Percentiles rank a stretch among this genome's conserved stretches.
Conservation (phyloP, 768 basidiomycete species). For the Leccinum subgranulosum region DNA sequence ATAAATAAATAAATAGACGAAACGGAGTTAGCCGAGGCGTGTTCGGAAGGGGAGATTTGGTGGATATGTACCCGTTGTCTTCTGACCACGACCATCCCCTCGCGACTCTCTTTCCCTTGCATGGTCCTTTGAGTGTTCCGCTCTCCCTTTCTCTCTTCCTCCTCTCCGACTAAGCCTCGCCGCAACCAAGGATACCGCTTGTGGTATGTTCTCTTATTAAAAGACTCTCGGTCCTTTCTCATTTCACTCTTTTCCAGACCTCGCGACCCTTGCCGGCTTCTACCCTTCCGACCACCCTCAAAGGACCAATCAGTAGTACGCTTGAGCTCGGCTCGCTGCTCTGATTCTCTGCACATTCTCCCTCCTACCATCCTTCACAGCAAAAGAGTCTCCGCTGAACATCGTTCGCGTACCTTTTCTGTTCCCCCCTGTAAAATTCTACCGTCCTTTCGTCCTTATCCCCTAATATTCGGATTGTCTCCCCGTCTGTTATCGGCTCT, state of each 20-base stretch:
- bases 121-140: slow-evolving; percentile 35
- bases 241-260: slow-evolving; percentile 43
- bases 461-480: slow-evolving; percentile 15
- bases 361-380: slow-evolving; percentile 14
- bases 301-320: slow-evolving; percentile 46
- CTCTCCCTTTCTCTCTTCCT: slow-evolving; percentile 26
- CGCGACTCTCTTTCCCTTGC: slow-evolving; percentile 24
- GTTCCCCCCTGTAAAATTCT: slow-evolving; percentile 25
- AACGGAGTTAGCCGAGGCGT: slow-evolving; percentile 28
- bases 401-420: slow-evolving; percentile 42
- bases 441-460: slow-evolving; percentile 11
- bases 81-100: slow-evolving; percentile 28
- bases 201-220: slow-evolving; percentile 32
- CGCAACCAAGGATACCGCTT: slow-evolving; percentile 54
- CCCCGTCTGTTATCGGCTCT: slow-evolving; percentile 6
- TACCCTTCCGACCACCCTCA: slow-evolving; percentile 44
- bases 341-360: slow-evolving; percentile 27
- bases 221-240: not conserved
- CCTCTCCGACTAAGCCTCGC: slow-evolving; percentile 41
- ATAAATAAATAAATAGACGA: slow-evolving; percentile 10
- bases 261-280: slow-evolving; percentile 95
- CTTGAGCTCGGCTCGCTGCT: slow-evolving; percentile 73
- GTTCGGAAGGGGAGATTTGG: slow-evolving; percentile 16
- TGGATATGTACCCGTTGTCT: slow-evolving; percentile 30
- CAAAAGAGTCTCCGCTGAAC: slow-evolving; percentile 41